Evolutionary conservation across 164 flowering plant species (phyloP).

Genomic region (Vitis riparia): DNA sequence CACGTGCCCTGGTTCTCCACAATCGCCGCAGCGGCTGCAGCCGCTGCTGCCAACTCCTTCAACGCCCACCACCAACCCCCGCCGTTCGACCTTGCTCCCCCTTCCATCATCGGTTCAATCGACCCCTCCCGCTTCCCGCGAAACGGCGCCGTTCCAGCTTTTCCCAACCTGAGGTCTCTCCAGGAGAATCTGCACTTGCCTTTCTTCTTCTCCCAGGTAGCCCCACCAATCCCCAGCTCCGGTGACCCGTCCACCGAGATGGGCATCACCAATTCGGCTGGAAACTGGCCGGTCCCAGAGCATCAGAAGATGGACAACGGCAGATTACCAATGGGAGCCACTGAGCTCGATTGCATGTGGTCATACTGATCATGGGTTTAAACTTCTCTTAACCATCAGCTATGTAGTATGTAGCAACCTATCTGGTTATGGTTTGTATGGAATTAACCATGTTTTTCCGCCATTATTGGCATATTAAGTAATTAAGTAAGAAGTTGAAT

Average conservation of each 20-base stretch:
- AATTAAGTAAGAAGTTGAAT: no score
- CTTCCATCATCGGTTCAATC: conserved; percentile 2
- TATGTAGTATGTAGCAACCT: no score
- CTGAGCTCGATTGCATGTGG: conserved; percentile 91
- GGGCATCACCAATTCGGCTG: conserved; percentile 1
- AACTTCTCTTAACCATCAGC: no score
- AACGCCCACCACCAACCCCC: neutral
- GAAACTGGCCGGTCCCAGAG: conserved; percentile 31
- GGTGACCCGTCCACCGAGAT: conserved; percentile 9
- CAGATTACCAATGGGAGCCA: conserved; percentile 26
- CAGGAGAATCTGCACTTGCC: conserved; percentile 82
- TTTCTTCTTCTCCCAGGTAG: conserved; percentile 37
- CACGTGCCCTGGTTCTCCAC: conserved; percentile 99
- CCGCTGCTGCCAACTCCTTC: conserved; percentile 6
- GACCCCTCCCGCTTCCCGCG: conserved; percentile 17
- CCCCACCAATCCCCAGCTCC: conserved; percentile 13
- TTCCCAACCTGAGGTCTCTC: conserved; percentile 62
- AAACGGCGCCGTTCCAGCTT: conserved; percentile 25
- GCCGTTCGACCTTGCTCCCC: conserved; percentile 16
- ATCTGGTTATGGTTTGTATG: no score
- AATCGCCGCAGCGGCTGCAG: conserved; percentile 21
- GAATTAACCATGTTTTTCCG: no score
- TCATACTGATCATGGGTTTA: conserved; percentile 24
- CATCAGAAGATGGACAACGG: conserved; percentile 27
- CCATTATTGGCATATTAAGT: no score